Evolutionary conservation across 1,139 yeast genomes (phyloP).

Genomic region (Meyerozyma smithsonii): DNA sequence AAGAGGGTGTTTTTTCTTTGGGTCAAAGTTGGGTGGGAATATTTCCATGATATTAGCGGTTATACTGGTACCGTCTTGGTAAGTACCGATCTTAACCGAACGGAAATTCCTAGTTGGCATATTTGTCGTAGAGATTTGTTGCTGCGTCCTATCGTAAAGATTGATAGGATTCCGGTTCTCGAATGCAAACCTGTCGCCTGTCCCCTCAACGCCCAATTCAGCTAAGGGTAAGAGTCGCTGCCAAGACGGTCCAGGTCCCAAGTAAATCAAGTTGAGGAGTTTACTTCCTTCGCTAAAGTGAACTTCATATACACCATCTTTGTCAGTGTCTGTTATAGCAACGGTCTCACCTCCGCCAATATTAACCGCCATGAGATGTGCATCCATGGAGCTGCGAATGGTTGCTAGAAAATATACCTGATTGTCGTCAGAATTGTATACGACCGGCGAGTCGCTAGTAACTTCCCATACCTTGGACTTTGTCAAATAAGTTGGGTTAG

Average conservation of each 20-base stretch:
- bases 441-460: conserved; percentile 47
- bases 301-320: conserved; percentile 29
- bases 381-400: conserved; percentile 47
- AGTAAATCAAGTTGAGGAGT: conserved; percentile 47
- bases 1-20: conserved; percentile 62
- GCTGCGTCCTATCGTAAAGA: conserved; percentile 21
- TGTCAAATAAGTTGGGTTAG: conserved; percentile 50
- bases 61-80: conserved; percentile 34
- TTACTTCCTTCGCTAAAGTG: conserved; percentile 53
- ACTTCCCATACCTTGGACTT: conserved; percentile 64
- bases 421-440: conserved; percentile 49
- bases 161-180: conserved; percentile 27
- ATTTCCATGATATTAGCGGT: conserved; percentile 69
- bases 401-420: conserved; percentile 64
- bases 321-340: conserved; percentile 18
- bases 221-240: conserved; percentile 50
- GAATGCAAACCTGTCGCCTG: conserved; percentile 18
- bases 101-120: conserved; percentile 55
- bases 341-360: conserved; percentile 16
- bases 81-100: conserved; percentile 41
- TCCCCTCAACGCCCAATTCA: conserved; percentile 8
- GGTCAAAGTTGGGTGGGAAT: conserved; percentile 65
- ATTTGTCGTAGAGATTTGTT: conserved; percentile 27
- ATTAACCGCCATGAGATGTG: conserved; percentile 50
- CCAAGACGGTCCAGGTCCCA: conserved; percentile 67